Conservation (phyloP, 2,329 filamentous ascomycete genomes). For the Phaeosphaeria sp. region DNA sequence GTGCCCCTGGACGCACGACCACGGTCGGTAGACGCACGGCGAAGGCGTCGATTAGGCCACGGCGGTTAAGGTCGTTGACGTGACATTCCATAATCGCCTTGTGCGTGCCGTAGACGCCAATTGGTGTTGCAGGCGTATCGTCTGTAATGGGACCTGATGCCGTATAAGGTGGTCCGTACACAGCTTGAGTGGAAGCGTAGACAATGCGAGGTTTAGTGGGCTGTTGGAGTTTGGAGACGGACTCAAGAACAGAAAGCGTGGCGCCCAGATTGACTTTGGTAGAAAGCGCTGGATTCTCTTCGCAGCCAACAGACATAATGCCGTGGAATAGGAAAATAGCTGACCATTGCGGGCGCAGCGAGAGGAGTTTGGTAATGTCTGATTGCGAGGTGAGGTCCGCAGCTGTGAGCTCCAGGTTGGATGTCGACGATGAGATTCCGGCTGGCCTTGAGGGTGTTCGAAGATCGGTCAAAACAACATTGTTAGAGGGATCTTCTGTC, state of each 20-base stretch:
- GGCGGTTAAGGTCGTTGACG: constrained; percentile 65
- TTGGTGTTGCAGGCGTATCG: constrained; percentile 54
- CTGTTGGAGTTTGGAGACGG: constrained; percentile 3
- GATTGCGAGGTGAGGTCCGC: not conserved
- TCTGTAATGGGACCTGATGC: constrained; percentile 48
- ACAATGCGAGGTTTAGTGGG: not conserved
- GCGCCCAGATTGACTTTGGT: constrained; percentile 65
- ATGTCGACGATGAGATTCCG: not conserved
- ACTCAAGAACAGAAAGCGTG: constrained; percentile 53
- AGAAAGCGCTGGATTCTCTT: constrained; percentile 64
- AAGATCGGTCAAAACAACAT: constrained; percentile 4
- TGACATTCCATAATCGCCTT: constrained; percentile 66
- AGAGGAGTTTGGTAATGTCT: constrained; percentile 6
- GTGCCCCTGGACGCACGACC: constrained; percentile 63
- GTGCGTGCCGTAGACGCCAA: constrained; percentile 66
- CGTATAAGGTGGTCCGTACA: constrained; percentile 52
- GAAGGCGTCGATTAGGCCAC: constrained; percentile 57
- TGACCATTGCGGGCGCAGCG: constrained; percentile 10
- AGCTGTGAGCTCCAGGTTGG: constrained; percentile 1
- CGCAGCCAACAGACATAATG: constrained; percentile 68
- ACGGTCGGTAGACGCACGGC: constrained; percentile 66
- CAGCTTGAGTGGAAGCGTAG: constrained; percentile 5
- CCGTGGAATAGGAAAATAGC: constrained; percentile 64
- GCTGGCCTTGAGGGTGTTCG: constrained; percentile 4
- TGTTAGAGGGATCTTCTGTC: constrained; percentile 1